Evolutionary conservation across 192 early-diverging fungal genomes (phyloP).

Genomic region (Lobosporangium transversale): DNA sequence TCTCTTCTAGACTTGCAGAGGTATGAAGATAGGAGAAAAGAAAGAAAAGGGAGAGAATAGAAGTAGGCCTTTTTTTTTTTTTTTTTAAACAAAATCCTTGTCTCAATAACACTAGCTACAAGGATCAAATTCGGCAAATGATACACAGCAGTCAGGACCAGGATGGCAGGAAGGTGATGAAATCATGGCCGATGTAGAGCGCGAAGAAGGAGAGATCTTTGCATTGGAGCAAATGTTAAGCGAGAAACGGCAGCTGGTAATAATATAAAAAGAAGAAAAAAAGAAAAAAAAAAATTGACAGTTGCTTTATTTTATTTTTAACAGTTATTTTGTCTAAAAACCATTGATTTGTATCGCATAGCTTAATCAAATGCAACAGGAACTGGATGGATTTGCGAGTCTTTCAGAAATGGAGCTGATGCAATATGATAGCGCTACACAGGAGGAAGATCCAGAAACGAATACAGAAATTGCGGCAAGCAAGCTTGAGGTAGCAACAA

Average conservation of each 20-base stretch:
- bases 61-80: neutral
- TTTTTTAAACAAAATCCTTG: neutral
- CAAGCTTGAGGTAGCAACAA: slow-evolving; percentile 21
- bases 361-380: slow-evolving; percentile 32
- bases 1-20: slow-evolving; percentile 11
- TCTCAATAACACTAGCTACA: slow-evolving; percentile 12
- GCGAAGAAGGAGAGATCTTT: slow-evolving; percentile 53
- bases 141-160: slow-evolving; percentile 18
- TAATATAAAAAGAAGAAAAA: too few relatives aligned
- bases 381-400: slow-evolving; percentile 21
- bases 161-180: slow-evolving; percentile 10
- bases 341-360: neutral
- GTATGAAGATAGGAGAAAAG: neutral
- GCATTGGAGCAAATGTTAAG: slow-evolving; percentile 38
- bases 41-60: slow-evolving; percentile 6
- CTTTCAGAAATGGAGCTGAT: slow-evolving; percentile 12
- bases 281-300: too few relatives aligned
- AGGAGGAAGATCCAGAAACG: slow-evolving; percentile 5
- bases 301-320: too few relatives aligned
- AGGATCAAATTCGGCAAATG: slow-evolving; percentile 25
- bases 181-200: slow-evolving; percentile 25
- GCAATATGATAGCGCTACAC: slow-evolving; percentile 9
- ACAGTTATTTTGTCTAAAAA: neutral
- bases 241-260: slow-evolving; percentile 41
- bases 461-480: slow-evolving; percentile 22